Evolutionary conservation across 1,284 basidiomycete species (phyloP).

Genomic region (Puccinia polysora): DNA sequence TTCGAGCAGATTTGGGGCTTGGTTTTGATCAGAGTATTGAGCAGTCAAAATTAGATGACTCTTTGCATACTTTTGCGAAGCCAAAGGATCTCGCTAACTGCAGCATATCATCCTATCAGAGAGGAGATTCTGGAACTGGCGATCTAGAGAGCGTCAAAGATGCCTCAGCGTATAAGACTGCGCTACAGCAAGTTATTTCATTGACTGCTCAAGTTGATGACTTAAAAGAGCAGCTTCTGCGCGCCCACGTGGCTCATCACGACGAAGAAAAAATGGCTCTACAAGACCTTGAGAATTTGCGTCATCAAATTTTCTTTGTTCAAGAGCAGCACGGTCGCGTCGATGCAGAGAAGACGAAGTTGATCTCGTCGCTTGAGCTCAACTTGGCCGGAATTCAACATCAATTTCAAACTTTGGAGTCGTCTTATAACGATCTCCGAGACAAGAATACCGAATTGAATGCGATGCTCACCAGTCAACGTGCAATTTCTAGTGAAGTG

Average conservation of each 20-base stretch:
- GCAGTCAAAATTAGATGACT: too few relatives aligned
- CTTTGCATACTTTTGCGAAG: too few relatives aligned
- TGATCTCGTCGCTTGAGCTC: slow-evolving; percentile 9
- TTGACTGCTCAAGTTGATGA: slow-evolving; percentile 15
- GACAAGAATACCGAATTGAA: not conserved
- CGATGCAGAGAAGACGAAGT: not conserved
- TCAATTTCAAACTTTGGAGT: slow-evolving; percentile 8
- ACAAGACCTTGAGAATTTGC: not conserved
- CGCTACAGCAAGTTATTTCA: not conserved
- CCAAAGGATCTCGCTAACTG: not conserved
- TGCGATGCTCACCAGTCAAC: too few relatives aligned
- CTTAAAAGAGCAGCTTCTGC: slow-evolving; percentile 10
- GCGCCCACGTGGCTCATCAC: slow-evolving; percentile 6
- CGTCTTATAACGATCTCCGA: not conserved
- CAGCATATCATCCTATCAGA: not conserved
- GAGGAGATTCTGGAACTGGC: not conserved
- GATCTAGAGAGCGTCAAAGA: not conserved
- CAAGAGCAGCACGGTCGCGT: not conserved
- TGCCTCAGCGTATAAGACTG: not conserved
- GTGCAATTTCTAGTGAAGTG: too few relatives aligned
- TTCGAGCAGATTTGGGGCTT: too few relatives aligned
- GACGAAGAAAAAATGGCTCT: slow-evolving; percentile 7
- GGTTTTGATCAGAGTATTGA: too few relatives aligned
- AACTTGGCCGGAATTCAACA: slow-evolving; percentile 2
- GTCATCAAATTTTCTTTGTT: not conserved